Conservation (phyloP, 2,329 filamentous ascomycete species). For the Fusarium annulatum region DNA sequence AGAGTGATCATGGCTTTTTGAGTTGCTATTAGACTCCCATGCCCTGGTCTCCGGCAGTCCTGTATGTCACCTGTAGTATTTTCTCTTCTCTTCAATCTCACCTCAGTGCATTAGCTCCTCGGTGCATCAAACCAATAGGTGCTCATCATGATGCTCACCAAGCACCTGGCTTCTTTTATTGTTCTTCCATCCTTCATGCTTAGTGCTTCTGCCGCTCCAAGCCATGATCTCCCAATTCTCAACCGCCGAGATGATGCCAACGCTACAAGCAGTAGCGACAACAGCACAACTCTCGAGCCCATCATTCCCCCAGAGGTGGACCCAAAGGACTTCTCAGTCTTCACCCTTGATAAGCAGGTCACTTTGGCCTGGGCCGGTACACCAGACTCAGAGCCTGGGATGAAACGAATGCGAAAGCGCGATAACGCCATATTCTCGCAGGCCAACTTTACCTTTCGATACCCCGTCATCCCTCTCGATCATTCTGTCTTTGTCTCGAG, state of each 20-base stretch:
- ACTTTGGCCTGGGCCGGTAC: constrained; percentile 25
- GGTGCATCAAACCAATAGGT: no score
- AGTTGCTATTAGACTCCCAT: background rate
- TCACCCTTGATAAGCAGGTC: background rate
- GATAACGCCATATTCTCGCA: constrained; percentile 12
- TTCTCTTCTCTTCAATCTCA: background rate
- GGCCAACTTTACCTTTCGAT: constrained; percentile 22
- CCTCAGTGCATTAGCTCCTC: accelerated
- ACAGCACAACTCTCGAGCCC: constrained; percentile 11
- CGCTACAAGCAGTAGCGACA: background rate
- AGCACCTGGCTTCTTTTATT: background rate
- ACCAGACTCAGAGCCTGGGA: background rate
- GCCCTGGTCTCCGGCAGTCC: background rate
- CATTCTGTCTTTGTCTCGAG: constrained; percentile 3
- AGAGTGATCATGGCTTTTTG: background rate
- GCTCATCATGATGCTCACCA: background rate
- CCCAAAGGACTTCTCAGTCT: background rate
- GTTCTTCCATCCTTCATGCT: background rate
- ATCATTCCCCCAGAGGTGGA: constrained; percentile 21
- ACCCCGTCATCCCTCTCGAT: constrained; percentile 22
- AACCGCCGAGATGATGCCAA: background rate
- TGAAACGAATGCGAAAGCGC: constrained; percentile 9
- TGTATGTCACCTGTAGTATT: background rate
- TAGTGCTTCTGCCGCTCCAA: background rate
- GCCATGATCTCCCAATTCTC: background rate